Evolutionary conservation across 495 filamentous ascomycete species (phyloP).

Genomic region (Trichoderma gamsii): DNA sequence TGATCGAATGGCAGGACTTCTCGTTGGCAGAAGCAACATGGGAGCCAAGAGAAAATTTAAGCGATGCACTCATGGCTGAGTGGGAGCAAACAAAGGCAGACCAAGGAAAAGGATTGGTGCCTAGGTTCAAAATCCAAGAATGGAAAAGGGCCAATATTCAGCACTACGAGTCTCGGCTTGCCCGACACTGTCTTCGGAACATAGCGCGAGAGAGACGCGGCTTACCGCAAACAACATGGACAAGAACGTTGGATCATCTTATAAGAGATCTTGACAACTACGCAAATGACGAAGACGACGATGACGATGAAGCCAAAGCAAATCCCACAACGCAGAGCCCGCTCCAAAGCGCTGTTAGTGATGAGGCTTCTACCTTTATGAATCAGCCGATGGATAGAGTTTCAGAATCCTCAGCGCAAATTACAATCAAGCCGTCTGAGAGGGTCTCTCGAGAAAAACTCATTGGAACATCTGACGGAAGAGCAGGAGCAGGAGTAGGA

Average conservation of each 20-base stretch:
- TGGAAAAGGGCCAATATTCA: conserved; percentile 28
- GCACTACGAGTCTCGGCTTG: conserved; percentile 23
- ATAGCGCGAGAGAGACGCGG: conserved; percentile 22
- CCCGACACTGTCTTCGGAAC: conserved; percentile 33
- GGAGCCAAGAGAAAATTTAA: conserved; percentile 47
- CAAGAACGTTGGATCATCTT: background rate
- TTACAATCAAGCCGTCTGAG: too few species aligned
- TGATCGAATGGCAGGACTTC: conserved; percentile 54
- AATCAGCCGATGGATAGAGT: too few species aligned
- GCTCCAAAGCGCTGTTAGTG: too few species aligned
- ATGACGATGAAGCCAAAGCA: background rate
- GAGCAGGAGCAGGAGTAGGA: too few species aligned
- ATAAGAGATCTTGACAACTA: background rate
- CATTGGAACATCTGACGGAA: too few species aligned
- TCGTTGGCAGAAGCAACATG: conserved; percentile 42
- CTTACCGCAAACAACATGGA: background rate
- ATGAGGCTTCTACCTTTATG: too few species aligned
- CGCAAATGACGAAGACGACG: background rate
- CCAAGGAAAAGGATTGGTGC: conserved; percentile 30
- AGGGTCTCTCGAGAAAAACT: too few species aligned
- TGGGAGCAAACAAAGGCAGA: conserved; percentile 42
- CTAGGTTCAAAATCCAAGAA: conserved; percentile 35
- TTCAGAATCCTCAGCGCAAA: too few species aligned
- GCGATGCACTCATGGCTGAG: conserved; percentile 32
- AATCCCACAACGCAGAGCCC: too few species aligned